Evolutionary conservation across 176 grass and related monocot species (phyloP), one percentile per base, ranked within the genome.

Genomic region (Oropetium thomaeum): DNA sequence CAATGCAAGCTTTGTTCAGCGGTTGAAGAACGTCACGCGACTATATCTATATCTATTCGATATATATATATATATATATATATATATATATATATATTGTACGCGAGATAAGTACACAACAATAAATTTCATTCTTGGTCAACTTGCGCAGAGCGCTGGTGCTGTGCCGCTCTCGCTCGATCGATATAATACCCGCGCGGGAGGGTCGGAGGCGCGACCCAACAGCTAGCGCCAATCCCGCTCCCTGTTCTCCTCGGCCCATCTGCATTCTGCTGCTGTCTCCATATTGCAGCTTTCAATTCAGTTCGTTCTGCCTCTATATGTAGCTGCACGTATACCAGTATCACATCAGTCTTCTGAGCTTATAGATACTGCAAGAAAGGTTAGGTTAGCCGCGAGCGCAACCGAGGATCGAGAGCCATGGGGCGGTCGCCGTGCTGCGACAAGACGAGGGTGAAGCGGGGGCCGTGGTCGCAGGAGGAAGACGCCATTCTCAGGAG

Each of bases 371-470:
- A 20, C 15, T 38, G 35, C 6, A 7, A 3, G 3, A 22, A 22
- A 54, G 51, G 51, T 54, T 23, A 23, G 51, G 51, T 54, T n/a
- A n/a, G n/a, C n/a, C n/a, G n/a, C n/a, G n/a, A n/a, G n/a, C n/a
- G 53, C 53, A 57, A 11, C 42, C 8, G 39, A 34, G 39, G 52
- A 47, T 13, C 9, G 9, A 19, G 10, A 20, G 0, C 30, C 12
- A 93, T 97, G 93, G 93, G 90, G 31, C 80, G 93, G 34, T 75
- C 93, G 43, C 93, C 93, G 44, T 97, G 93, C 85, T 97, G 93
- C 31, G 90, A 97, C 51, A 93, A 85, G 81, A 55, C 85, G 58
- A 93, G 49, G 10, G 93, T 97, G 79, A 97, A 90, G 82, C 47
- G 90, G n/a, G 93, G 93, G 9, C 93, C 90, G 23, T 97, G 93